Percentiles rank a stretch among this genome's conserved stretches.
Conservation (phyloP, 768 basidiomycete genomes). For the Hydnum rufescens region DNA sequence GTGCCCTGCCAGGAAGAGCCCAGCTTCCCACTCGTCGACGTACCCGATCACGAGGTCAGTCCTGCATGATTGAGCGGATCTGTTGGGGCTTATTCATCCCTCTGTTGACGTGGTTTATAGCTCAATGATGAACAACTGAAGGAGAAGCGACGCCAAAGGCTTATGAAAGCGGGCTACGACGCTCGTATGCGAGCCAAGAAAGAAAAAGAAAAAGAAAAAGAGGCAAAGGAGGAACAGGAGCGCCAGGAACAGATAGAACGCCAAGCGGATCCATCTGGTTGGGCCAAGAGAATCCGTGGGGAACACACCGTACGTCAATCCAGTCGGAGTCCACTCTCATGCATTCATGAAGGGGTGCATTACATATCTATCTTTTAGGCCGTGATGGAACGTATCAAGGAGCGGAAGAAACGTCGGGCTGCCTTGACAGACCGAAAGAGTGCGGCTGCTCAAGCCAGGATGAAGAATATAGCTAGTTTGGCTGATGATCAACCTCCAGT, state of each 20-base stretch:
- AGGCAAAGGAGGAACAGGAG: constrained; percentile 40
- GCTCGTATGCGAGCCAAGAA: constrained; percentile 64
- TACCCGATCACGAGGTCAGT: constrained; percentile 69
- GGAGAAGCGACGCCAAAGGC: constrained; percentile 84
- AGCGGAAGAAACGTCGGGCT: constrained; percentile 54
- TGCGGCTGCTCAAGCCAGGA: constrained; percentile 82
- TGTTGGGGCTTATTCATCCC: not conserved
- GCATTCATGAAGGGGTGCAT: not conserved
- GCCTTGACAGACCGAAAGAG: constrained; percentile 83
- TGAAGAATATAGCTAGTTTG: constrained; percentile 87
- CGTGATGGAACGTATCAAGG: constrained; percentile 70
- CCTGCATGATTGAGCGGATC: not conserved
- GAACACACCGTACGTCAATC: constrained; percentile 54
- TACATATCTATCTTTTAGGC: constrained; percentile 22
- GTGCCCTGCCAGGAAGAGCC: constrained; percentile 41
- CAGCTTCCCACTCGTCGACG: constrained; percentile 75
- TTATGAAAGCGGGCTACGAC: constrained; percentile 86
- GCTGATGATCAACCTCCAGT: constrained; percentile 70
- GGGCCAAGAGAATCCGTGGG: constrained; percentile 49
- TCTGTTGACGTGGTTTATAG: constrained; percentile 18
- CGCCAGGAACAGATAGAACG: constrained; percentile 58
- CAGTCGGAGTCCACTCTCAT: not conserved
- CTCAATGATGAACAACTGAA: constrained; percentile 80
- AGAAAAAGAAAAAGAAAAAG: constrained; percentile 74
- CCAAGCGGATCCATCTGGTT: constrained; percentile 44